Conservation (phyloP, 2,329 filamentous ascomycete species). For the Ceratocystis destructans region DNA sequence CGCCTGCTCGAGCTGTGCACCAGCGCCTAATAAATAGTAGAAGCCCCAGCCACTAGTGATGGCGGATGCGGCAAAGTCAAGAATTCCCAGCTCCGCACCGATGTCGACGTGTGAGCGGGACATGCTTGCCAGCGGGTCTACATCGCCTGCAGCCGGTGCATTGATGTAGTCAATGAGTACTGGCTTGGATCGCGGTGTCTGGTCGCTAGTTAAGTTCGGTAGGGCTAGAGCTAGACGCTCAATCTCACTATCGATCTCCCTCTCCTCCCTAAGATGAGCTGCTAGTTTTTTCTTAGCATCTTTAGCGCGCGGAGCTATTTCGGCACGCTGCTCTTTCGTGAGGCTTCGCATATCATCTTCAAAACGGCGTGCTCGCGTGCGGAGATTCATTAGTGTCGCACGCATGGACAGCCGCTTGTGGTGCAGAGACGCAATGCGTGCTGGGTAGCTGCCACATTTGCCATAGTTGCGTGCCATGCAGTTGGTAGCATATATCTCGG, state of each 20-base stretch:
- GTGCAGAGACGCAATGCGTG: constrained; percentile 42
- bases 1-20: constrained; percentile 85
- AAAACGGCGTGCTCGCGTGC: constrained; percentile 24
- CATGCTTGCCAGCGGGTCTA: constrained; percentile 23
- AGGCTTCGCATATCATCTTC: constrained; percentile 31
- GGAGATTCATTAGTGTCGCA: constrained; percentile 32
- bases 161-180: constrained; percentile 67
- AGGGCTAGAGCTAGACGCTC: constrained; percentile 60
- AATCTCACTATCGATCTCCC: constrained; percentile 50
- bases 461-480: constrained; percentile 76
- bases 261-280: constrained; percentile 47
- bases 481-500: constrained; percentile 66
- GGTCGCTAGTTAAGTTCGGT: constrained; percentile 69
- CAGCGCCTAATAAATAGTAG: constrained; percentile 92
- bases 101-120: constrained; percentile 64
- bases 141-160: constrained; percentile 34
- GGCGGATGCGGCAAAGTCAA: constrained; percentile 74
- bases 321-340: constrained; percentile 31
- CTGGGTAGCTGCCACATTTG: constrained; percentile 39
- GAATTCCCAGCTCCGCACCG: constrained; percentile 68
- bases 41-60: constrained; percentile 90
- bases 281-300: constrained; percentile 49
- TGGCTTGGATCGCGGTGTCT: constrained; percentile 59
- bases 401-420: constrained; percentile 48
- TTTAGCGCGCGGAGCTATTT: constrained; percentile 50